These are phyloP conservation scores for Microcyclosporella mali DNA, from an alignment of 2,329 filamentous ascomycete species.

Conservation along the genomic window DNA sequence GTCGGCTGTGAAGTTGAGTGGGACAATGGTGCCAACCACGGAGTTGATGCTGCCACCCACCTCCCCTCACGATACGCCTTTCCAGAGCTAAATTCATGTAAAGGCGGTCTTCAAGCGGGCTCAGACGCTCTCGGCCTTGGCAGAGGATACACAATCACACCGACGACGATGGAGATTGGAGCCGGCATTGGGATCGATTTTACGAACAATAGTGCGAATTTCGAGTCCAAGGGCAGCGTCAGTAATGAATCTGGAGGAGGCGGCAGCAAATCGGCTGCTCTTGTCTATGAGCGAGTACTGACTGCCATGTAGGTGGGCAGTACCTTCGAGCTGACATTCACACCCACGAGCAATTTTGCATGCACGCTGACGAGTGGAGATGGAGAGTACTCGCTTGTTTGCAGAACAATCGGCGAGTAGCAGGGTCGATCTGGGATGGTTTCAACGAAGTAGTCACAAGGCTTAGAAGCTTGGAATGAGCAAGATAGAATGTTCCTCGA, in stretches of 20 bases:
- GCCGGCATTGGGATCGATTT: conserved; percentile 16
- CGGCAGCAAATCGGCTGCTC: no score
- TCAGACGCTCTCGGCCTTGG: conserved; percentile 17
- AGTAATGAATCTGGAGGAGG: no score
- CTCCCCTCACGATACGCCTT: background rate
- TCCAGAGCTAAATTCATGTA: background rate
- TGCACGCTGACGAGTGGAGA: conserved; percentile 8
- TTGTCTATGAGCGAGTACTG: no score
- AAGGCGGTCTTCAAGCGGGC: conserved; percentile 16
- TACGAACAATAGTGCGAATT: conserved; percentile 9
- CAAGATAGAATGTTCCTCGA: no score
- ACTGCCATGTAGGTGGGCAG: conserved; percentile 3
- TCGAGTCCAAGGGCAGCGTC: conserved; percentile 11
- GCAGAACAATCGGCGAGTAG: conserved; percentile 1
- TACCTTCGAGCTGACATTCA: conserved; percentile 13
- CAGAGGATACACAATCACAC: conserved; percentile 15
- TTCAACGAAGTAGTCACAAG: no score
- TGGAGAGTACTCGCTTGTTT: conserved; percentile 5
- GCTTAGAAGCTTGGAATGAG: no score
- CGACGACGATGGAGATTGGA: conserved; percentile 10
- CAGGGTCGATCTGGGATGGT: no score
- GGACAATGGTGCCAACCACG: conserved; percentile 10
- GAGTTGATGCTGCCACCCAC: conserved; percentile 6
- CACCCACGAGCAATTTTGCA: conserved; percentile 8
- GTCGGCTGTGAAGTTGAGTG: conserved; percentile 18